Evolutionary conservation across 495 filamentous ascomycete genomes (phyloP).

Genomic region (Neurospora cerealis): DNA sequence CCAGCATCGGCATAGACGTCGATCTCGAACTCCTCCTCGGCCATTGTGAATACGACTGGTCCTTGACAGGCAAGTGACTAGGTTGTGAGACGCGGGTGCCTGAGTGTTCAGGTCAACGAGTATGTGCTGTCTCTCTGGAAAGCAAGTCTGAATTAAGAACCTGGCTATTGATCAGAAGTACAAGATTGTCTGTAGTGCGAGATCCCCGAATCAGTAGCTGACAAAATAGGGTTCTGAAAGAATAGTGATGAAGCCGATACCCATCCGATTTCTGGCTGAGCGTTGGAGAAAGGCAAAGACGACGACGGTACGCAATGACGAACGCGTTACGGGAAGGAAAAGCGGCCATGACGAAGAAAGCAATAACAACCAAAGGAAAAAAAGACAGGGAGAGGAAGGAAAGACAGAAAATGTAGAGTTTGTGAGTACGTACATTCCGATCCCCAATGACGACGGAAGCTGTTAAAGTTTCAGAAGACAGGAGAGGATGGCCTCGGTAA

Average conservation of each 20-base stretch:
- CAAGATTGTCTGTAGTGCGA: conserved; percentile 16
- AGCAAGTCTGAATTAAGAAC: conserved; percentile 16
- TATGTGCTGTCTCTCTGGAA: conserved; percentile 5
- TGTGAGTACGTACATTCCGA: conserved; percentile 24
- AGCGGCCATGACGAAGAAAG: background rate
- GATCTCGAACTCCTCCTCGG: conserved; percentile 95
- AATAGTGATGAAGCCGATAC: background rate
- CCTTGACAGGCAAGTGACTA: background rate
- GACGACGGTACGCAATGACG: background rate
- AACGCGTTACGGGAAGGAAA: conserved; percentile 4
- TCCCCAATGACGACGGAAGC: conserved; percentile 15
- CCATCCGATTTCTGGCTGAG: background rate
- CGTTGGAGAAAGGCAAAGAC: background rate
- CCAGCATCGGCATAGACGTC: conserved; percentile 90
- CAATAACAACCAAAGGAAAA: conserved; percentile 8
- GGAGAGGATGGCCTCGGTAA: conserved; percentile 5
- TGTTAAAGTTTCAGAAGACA: conserved; percentile 9
- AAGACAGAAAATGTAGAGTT: background rate
- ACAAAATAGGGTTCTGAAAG: conserved; percentile 1
- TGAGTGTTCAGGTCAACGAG: conserved; percentile 4
- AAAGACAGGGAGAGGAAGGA: conserved; percentile 10
- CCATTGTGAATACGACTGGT: conserved; percentile 15
- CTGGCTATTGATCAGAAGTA: conserved; percentile 26
- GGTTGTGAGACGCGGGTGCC: background rate
- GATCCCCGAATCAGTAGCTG: conserved; percentile 14